Evolutionary conservation across 257 asterid genomes (phyloP).

Genomic region (Solanum sejunctum): DNA sequence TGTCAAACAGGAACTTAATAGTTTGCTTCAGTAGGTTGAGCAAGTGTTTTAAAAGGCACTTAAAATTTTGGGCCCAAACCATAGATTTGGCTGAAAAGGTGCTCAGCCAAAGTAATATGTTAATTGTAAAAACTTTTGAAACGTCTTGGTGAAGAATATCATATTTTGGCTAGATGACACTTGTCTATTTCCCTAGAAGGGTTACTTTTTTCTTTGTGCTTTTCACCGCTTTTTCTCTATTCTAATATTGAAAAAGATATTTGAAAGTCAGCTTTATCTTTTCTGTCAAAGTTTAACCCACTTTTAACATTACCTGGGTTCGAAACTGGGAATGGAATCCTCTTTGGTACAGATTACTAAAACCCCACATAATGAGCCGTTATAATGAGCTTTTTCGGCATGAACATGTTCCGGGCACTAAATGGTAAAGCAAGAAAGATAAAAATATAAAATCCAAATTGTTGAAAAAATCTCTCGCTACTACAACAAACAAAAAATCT

Average conservation of each 20-base stretch:
- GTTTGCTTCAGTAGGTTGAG: background rate
- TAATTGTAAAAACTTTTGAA: background rate
- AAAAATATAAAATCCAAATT: background rate
- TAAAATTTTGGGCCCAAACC: background rate
- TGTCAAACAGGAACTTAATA: background rate
- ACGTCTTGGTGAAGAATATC: background rate
- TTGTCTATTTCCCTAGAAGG: background rate
- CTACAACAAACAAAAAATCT: background rate
- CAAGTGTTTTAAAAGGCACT: background rate
- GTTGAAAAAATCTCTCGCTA: background rate
- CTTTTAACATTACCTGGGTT: background rate
- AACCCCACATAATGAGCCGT: background rate
- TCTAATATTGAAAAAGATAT: background rate
- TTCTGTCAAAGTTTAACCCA: background rate
- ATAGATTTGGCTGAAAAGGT: background rate
- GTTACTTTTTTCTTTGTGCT: background rate
- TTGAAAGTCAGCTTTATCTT: background rate
- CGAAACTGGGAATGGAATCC: background rate
- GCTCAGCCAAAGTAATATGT: background rate
- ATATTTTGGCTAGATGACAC: background rate
- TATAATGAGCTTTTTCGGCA: background rate
- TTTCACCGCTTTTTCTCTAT: background rate
- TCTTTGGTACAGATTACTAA: background rate
- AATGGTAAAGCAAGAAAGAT: background rate
- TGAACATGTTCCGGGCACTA: background rate